Evolutionary conservation across 1,284 basidiomycete species (phyloP).

Genomic region (Fomitopsis palustris): DNA sequence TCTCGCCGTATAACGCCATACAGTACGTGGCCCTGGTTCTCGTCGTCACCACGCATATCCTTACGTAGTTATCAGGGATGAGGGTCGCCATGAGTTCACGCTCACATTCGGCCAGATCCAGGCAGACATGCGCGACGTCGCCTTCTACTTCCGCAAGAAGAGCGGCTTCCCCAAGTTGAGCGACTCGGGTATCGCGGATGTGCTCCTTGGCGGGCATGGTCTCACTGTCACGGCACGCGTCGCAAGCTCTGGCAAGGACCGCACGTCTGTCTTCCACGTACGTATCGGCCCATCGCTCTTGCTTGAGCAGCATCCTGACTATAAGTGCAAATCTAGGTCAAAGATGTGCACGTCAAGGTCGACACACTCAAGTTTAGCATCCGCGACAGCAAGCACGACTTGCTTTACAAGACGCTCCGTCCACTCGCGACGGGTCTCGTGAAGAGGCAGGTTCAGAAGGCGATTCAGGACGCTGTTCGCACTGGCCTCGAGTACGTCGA

Average conservation of each 20-base stretch:
- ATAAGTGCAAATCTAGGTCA: slow-evolving; percentile 42
- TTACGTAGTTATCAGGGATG: slow-evolving; percentile 49
- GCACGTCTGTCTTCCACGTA: slow-evolving; percentile 61
- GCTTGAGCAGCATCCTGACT: neutral
- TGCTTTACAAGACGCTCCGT: slow-evolving; percentile 81
- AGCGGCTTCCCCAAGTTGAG: slow-evolving; percentile 75
- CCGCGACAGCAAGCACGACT: slow-evolving; percentile 89
- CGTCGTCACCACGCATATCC: neutral
- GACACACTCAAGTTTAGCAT: slow-evolving; percentile 88
- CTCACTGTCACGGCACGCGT: slow-evolving; percentile 65
- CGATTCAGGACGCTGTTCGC: slow-evolving; percentile 72
- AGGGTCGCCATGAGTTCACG: slow-evolving; percentile 66
- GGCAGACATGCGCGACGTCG: slow-evolving; percentile 90
- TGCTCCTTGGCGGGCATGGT: slow-evolving; percentile 81
- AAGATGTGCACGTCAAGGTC: slow-evolving; percentile 77
- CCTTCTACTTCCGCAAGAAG: slow-evolving; percentile 84
- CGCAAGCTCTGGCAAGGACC: slow-evolving; percentile 62
- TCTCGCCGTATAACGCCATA: slow-evolving; percentile 67
- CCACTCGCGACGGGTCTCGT: slow-evolving; percentile 78
- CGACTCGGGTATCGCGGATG: slow-evolving; percentile 92
- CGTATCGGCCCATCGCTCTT: neutral
- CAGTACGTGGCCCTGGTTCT: slow-evolving; percentile 12
- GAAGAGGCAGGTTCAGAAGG: slow-evolving; percentile 89
- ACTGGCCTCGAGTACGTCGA: slow-evolving; percentile 86
- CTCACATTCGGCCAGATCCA: slow-evolving; percentile 84